Conservation (phyloP, 2,329 filamentous ascomycete species). For the Colletotrichum trifolii region DNA sequence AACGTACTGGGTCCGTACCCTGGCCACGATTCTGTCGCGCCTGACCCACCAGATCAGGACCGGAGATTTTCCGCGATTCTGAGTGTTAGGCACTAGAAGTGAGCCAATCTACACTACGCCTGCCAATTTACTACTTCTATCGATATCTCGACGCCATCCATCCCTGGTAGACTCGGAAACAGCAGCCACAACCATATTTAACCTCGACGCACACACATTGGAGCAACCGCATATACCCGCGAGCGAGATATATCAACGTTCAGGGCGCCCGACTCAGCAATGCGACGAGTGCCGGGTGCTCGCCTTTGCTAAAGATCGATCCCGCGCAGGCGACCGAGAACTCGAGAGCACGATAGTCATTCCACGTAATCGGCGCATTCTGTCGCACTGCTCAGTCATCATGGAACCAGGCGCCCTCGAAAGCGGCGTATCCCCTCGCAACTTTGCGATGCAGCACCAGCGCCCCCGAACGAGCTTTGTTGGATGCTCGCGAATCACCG, state of each 20-base stretch:
- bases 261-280: conserved; percentile 13
- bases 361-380: conserved; percentile 24
- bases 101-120: too few relatives aligned
- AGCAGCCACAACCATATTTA: conserved; percentile 5
- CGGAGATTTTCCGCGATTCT: conserved; percentile 32
- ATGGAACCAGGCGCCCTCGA: conserved; percentile 32
- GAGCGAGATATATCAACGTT: not conserved
- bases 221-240: not conserved
- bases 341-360: conserved; percentile 6
- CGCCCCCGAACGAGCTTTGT: conserved; percentile 72
- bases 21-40: not conserved
- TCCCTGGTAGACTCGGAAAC: conserved; percentile 6
- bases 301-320: not conserved
- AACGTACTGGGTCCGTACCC: conserved; percentile 17
- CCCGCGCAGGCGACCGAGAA: conserved; percentile 9
- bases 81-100: not conserved
- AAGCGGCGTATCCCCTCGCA: conserved; percentile 61
- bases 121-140: too few relatives aligned
- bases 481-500: conserved; percentile 85
- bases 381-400: conserved; percentile 25
- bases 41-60: conserved; percentile 13
- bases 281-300: conserved; percentile 14
- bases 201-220: not conserved
- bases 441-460: conserved; percentile 67
- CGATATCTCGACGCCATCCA: not conserved